Evolutionary conservation across 257 asterid species (phyloP), one percentile per base, ranked within the genome.

Genomic region (Leonotis leonurus): DNA sequence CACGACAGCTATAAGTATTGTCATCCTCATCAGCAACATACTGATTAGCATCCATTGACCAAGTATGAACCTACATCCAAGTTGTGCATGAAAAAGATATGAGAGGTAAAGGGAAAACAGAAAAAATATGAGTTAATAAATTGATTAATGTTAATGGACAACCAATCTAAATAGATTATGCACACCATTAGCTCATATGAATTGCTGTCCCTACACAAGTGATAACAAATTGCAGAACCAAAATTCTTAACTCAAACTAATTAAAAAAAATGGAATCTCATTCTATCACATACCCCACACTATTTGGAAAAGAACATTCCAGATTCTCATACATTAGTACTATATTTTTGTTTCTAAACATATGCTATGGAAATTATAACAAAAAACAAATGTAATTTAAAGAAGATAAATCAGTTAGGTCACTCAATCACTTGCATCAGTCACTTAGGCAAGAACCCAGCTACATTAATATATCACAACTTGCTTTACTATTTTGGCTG

Each of bases 21-120:
- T 89, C 96, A 67, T 89, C 99, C 87, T 93, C 99, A 68, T 93
- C 99, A 45, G 97, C 94, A 68, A 93, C 88, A 69, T 81, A 93
- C 66, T 89, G 96, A 77, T 93, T 93, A 60, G 92, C 95, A 93
- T 93, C 99, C 71, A 85, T 63, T 48, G 91, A 85, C 99, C 96
- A 93, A 45, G 75, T 68, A 64, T 80, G 95, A 67, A 77, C 83
- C 99, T 89, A 75, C 65, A 78, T 55, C 63, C 64, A 76, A 68
- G 63, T 48, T 32, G 30, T 16, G 56, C 33, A 43, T 65, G 33
- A 62, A 58, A 77, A 17, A 45, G 53, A 50, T 21, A 67, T 41
- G 51, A 62, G 44, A 22, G 30, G 62, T 35, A 58, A 41, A 22
- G 30, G 35, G 39, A 55, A 54, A 66, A 59, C 16, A n/a, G 50